Evolutionary conservation across 352 stramenopile species (phyloP), one percentile per base, ranked within the genome.

Genomic region (Globisporangium ultimum): DNA sequence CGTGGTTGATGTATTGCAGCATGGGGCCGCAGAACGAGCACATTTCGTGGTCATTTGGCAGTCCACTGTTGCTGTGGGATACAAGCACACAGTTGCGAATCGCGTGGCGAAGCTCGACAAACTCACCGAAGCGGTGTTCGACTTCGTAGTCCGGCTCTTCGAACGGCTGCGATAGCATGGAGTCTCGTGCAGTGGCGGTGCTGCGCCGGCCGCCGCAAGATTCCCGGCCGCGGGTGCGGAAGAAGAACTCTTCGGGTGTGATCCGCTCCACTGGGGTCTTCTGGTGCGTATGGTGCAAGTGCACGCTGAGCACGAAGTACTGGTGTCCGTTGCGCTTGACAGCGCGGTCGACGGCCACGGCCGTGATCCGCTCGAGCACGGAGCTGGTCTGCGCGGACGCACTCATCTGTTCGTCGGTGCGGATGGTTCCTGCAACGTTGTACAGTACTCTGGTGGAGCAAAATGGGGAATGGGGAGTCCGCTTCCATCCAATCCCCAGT

Each of bases 311-410:
- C 11, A 62, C 60, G 21, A 61, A 62, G 53, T 52, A 38, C 24
- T 42, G 40, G 40, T 61, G 53, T n/a, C 60, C 48, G 21, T 43
- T 12, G 20, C 53, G 53, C 53, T 66, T 55, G 53, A 66, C 53
- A 40, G 41, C 28, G 22, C 52, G 53, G 8, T 2, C 20, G 28
- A 58, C 47, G 12, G 54, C n/a, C 4, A 61, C 36, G n/a, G 46
- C 38, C 14, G 53, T 46, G 46, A 66, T 55, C 14, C 17, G 24
- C n/a, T 14, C 28, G 18, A 62, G 53, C 40, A 5, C 28, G 28
- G 28, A 45, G 40, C 40, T 45, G 40, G 28, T 36, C 28, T 36
- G 28, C 8, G 28, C 9, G 28, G 28, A 2, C 28, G 28, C 28
- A 36, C 28, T 36, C 28, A 36, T 36, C 28, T 36, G 28, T 36